Evolutionary conservation across 1,284 basidiomycete species (phyloP), one percentile per base, ranked within the genome.

Genomic region (Heimioporus retisporus): DNA sequence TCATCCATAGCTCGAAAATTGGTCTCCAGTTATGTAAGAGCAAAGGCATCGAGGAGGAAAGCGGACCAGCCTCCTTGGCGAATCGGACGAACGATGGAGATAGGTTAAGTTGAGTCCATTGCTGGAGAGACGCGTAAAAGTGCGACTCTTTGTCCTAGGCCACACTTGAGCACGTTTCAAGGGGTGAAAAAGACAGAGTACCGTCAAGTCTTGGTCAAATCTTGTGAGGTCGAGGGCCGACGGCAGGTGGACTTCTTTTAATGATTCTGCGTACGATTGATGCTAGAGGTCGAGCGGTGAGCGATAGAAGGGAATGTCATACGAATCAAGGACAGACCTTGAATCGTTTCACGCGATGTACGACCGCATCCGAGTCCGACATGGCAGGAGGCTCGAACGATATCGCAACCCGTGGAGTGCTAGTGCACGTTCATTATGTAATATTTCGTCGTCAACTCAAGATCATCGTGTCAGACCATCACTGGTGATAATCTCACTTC

Each of bases 101-200:
- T 40, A 97, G 87, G 77, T 94, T 96, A 61, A 96, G 87, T 70
- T 94, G 91, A 68, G 86, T 83, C 91, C 92, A 94, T 70, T 92
- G 87, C 35, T 88, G 82, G 40, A 95, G 81, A 2, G 90, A 85
- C 71, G 87, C 84, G 65, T 90, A 86, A 73, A 95, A 94, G 73
- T 92, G 90, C 0, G 92, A 93, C 66, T 89, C 87, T 72, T 87
- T 87, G 68, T 94, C 91, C 91, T 93, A 64, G 46, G 8, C 43
- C 42, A 43, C 3, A 23, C 31, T n/a, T 67, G 51, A 69, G 55
- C 42, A 67, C 48, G 31, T 40, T 10, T 42, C 51, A 67, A 56
- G 1, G 23, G 23, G 60, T n/a, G 46, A 65, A 50, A 28, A 56
- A 0, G 8, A 56, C 19, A 19, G 31, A 40, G 31, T 71, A 92